phyloP scores from a whole-genome alignment of 2,329 filamentous ascomycete genomes.

The Daldinia sp. region DNA sequence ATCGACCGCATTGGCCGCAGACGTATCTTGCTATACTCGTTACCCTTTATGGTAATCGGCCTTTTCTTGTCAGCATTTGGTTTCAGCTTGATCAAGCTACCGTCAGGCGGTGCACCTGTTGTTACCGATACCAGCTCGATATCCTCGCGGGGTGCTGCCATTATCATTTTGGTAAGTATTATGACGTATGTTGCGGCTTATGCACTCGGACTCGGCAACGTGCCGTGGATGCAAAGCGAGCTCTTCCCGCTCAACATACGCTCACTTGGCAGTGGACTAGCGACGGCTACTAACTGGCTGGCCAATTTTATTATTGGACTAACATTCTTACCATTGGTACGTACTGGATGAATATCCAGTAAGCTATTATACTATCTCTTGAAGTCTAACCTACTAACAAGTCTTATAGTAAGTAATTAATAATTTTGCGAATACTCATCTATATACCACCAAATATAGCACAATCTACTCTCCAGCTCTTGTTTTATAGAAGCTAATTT shows the following conservation, averaged over 20 bases:
- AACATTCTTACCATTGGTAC: conserved; percentile 79
- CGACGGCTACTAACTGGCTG: conserved; percentile 86
- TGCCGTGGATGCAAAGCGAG: conserved; percentile 96
- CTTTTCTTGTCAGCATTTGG: conserved; percentile 75
- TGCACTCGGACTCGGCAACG: conserved; percentile 86
- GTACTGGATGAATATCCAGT: neutral
- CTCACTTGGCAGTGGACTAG: conserved; percentile 74
- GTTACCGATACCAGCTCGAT: neutral
- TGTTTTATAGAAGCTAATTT: conserved; percentile 10
- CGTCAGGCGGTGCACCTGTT: conserved; percentile 40
- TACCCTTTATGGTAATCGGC: conserved; percentile 83
- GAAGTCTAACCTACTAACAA: conserved; percentile 18
- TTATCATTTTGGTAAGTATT: conserved; percentile 75
- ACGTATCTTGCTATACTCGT: conserved; percentile 80
- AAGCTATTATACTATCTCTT: conserved; percentile 45
- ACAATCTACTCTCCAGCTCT: neutral
- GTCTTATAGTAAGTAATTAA: conserved; percentile 23
- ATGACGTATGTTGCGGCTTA: conserved; percentile 87
- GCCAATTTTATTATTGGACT: conserved; percentile 87
- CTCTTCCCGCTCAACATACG: conserved; percentile 82
- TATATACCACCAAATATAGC: neutral
- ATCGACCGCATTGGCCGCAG: conserved; percentile 84
- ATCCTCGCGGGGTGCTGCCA: conserved; percentile 50
- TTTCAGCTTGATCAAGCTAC: conserved; percentile 70
- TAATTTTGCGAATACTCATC: neutral